Evolutionary conservation across 129 eudicot species (phyloP).

Genomic region (Mikania micrantha): DNA sequence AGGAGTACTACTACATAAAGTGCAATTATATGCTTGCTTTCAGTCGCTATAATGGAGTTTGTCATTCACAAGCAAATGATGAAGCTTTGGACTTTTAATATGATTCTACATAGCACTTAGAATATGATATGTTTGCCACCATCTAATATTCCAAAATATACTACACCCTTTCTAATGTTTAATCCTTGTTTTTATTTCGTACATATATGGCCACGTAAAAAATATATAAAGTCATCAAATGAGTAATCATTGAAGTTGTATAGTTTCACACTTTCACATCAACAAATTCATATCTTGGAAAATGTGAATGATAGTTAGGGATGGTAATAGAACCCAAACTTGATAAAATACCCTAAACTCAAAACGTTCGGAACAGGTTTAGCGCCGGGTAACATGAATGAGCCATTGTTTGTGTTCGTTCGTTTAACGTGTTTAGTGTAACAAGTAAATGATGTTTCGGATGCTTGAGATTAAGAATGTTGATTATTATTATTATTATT

Average conservation of each 20-base stretch:
- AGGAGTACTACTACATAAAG: not conserved
- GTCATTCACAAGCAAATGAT: not conserved
- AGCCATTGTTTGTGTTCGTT: too few species aligned
- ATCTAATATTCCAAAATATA: not conserved
- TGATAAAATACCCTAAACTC: too few species aligned
- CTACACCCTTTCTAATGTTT: not conserved
- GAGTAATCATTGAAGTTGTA: not conserved
- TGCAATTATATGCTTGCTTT: not conserved
- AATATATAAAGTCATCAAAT: not conserved
- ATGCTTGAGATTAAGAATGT: too few species aligned
- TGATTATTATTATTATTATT: too few species aligned
- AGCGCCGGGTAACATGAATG: too few species aligned
- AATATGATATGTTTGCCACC: slow-evolving; percentile 1
- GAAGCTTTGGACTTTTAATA: not conserved
- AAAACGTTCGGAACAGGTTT: too few species aligned
- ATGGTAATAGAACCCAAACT: too few species aligned
- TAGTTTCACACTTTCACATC: too few species aligned
- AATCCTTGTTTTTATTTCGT: not conserved
- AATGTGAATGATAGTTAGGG: too few species aligned
- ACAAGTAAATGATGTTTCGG: too few species aligned
- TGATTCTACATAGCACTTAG: not conserved
- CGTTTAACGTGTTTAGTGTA: too few species aligned
- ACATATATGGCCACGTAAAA: not conserved
- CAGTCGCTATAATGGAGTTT: not conserved
- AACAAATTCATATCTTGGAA: too few species aligned